phyloP scores from a whole-genome alignment of 352 stramenopile genomes.

The Lagenidium sp. region DNA sequence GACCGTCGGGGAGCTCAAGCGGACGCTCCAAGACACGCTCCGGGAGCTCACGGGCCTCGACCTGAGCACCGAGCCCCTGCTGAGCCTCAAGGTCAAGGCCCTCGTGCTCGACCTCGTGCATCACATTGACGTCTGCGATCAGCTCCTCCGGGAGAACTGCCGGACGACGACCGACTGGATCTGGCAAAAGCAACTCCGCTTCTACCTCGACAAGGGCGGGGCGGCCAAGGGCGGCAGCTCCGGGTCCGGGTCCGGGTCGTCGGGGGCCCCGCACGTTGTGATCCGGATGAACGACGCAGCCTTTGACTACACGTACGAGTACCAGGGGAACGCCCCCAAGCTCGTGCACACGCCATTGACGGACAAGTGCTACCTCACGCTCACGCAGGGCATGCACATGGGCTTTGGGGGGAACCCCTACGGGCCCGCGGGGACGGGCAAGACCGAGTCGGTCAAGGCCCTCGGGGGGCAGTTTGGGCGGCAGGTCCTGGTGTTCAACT shows the following conservation, averaged over 20 bases:
- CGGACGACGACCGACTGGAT: slow-evolving; percentile 51
- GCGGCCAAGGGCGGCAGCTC: slow-evolving; percentile 12
- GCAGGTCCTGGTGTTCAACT: slow-evolving; percentile 86
- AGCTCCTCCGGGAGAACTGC: slow-evolving; percentile 62
- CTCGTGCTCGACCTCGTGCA: slow-evolving; percentile 95
- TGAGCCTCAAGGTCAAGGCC: slow-evolving; percentile 92
- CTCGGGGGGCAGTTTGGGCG: slow-evolving; percentile 70
- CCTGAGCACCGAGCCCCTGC: slow-evolving; percentile 76
- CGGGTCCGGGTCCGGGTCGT: too few relatives aligned
- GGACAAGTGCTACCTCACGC: slow-evolving; percentile 86
- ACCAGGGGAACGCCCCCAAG: slow-evolving; percentile 84
- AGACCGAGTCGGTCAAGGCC: slow-evolving; percentile 90
- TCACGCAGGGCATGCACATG: slow-evolving; percentile 84
- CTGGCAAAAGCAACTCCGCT: slow-evolving; percentile 87
- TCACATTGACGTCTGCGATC: slow-evolving; percentile 91
- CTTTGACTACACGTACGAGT: slow-evolving; percentile 88
- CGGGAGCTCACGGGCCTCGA: slow-evolving; percentile 77
- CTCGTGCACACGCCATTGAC: slow-evolving; percentile 88
- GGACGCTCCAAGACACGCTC: slow-evolving; percentile 46
- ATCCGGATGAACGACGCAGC: slow-evolving; percentile 45
- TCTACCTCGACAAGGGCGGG: slow-evolving; percentile 43
- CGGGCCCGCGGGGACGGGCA: slow-evolving; percentile 86
- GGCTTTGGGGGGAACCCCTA: slow-evolving; percentile 86
- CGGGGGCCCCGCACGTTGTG: slow-evolving; percentile 6
- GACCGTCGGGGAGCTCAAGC: slow-evolving; percentile 52